These are phyloP conservation scores for Cytospora mali DNA, from an alignment of 2,329 filamentous ascomycete species.

Conservation along the genomic window DNA sequence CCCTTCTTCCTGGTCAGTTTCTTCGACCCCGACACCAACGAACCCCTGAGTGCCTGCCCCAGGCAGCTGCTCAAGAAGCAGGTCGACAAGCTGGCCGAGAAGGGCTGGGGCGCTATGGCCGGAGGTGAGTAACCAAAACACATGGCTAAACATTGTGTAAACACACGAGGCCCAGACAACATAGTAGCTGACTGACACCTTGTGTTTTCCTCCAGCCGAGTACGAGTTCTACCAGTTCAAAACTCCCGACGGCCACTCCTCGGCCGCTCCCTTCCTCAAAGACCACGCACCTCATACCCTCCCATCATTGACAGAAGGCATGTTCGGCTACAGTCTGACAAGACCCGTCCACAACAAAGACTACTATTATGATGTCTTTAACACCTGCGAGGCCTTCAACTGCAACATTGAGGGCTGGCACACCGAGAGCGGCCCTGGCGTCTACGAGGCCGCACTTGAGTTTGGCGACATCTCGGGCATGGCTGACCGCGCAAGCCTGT, in stretches of 20 bases:
- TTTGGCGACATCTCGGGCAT: slow-evolving; percentile 86
- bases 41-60: slow-evolving; percentile 76
- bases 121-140: slow-evolving; percentile 65
- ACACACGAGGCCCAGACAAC: too few species aligned
- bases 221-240: slow-evolving; percentile 96
- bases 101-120: slow-evolving; percentile 83
- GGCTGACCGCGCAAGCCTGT: slow-evolving; percentile 88
- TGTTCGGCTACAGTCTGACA: slow-evolving; percentile 94
- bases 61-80: slow-evolving; percentile 72
- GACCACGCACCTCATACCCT: slow-evolving; percentile 73
- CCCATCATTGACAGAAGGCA: slow-evolving; percentile 83
- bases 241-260: slow-evolving; percentile 65
- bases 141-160: background rate
- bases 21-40: slow-evolving; percentile 74
- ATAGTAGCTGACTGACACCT: background rate
- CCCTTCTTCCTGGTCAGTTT: slow-evolving; percentile 87
- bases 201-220: slow-evolving; percentile 61
- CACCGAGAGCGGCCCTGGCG: slow-evolving; percentile 89
- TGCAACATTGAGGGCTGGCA: slow-evolving; percentile 94
- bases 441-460: slow-evolving; percentile 93
- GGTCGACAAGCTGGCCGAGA: slow-evolving; percentile 65
- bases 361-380: slow-evolving; percentile 87
- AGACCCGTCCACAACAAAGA: slow-evolving; percentile 87
- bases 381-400: slow-evolving; percentile 74
- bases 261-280: slow-evolving; percentile 73